phyloP scores from a whole-genome alignment of 352 stramenopile genomes.

The Phytopythium sindhum region DNA sequence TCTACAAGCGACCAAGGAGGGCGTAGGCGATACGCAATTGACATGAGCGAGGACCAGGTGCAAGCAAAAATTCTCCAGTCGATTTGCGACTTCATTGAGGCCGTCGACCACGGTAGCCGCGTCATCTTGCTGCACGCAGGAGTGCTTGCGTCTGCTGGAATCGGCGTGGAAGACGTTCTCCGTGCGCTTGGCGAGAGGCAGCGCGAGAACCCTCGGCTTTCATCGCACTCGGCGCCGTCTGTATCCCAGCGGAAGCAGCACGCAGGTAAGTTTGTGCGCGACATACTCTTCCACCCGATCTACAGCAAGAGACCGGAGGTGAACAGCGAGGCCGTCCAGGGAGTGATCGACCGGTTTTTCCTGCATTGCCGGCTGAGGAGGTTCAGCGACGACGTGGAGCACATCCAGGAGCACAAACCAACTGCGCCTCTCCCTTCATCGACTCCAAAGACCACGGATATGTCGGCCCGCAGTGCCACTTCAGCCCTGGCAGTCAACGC shows the following conservation, averaged over 20 bases:
- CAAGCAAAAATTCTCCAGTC: conserved; percentile 36
- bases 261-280: conserved; percentile 59
- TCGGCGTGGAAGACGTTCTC: conserved; percentile 57
- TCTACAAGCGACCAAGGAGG: neutral
- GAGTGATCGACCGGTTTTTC: conserved; percentile 66
- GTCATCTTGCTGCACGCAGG: conserved; percentile 63
- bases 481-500: neutral
- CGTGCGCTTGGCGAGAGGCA: conserved; percentile 53
- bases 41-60: conserved; percentile 27
- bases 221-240: conserved; percentile 12
- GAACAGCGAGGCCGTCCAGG: conserved; percentile 34
- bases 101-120: conserved; percentile 35
- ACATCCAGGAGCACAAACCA: conserved; percentile 9
- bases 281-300: conserved; percentile 74
- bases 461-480: neutral
- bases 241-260: conserved; percentile 41
- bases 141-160: conserved; percentile 32
- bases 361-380: conserved; percentile 59
- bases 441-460: neutral
- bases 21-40: neutral
- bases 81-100: conserved; percentile 56
- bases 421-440: neutral
- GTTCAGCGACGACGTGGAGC: conserved; percentile 61
- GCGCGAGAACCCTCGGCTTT: conserved; percentile 27
- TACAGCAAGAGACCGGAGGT: conserved; percentile 54